These are phyloP conservation scores for Prunus armeniaca DNA, from an alignment of 306 rosid genomes.

Conservation along the genomic window DNA sequence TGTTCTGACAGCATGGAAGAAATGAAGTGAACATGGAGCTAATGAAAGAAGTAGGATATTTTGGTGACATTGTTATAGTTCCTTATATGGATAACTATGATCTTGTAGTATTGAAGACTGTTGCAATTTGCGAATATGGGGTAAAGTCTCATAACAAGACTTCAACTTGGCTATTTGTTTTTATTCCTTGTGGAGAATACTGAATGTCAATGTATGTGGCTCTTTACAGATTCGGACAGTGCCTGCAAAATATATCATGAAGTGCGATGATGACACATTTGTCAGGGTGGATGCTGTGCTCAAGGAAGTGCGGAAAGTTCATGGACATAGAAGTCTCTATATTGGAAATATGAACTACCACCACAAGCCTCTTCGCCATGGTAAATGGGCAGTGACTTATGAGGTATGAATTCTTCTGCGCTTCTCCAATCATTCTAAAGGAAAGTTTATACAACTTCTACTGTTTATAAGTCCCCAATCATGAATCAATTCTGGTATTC, in stretches of 20 bases:
- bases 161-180: conserved; percentile 16
- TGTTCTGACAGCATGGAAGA: conserved; percentile 68
- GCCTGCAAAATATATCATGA: conserved; percentile 81
- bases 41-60: conserved; percentile 83
- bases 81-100: conserved; percentile 97
- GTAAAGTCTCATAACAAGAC: conserved; percentile 43
- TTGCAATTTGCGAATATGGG: conserved; percentile 95
- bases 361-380: conserved; percentile 77
- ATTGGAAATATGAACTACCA: conserved; percentile 90
- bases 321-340: conserved; percentile 57
- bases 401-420: conserved; percentile 49
- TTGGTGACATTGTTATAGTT: conserved; percentile 84
- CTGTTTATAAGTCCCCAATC: not conserved
- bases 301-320: conserved; percentile 50
- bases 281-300: conserved; percentile 79
- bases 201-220: conserved; percentile 8
- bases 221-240: conserved; percentile 53
- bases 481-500: not conserved
- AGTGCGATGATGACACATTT: conserved; percentile 96
- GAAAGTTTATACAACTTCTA: not conserved
- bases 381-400: conserved; percentile 99
- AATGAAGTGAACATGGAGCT: conserved; percentile 80
- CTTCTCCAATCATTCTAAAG: conserved; percentile 11
- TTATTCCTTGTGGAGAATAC: conserved; percentile 11
- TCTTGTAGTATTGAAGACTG: conserved; percentile 90